Conservation (phyloP, 73 alveolate genomes). For the Diophrys appendiculata region DNA sequence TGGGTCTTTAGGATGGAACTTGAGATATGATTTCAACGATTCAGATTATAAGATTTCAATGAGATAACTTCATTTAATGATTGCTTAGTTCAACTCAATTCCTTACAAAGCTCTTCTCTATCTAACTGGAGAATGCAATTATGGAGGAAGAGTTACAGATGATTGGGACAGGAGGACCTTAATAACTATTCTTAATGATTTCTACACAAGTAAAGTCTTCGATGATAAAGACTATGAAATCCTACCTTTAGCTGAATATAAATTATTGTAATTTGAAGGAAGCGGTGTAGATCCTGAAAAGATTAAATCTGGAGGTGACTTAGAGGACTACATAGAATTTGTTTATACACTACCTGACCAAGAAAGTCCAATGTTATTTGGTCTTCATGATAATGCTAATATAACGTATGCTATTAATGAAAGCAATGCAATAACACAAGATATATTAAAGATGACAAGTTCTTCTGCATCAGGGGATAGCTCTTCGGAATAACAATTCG, state of each 20-base stretch:
- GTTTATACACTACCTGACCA: conserved; percentile 82
- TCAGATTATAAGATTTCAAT: conserved; percentile 92
- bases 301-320: background rate
- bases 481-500: conserved; percentile 23
- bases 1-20: conserved; percentile 98
- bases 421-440: conserved; percentile 70
- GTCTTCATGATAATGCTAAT: conserved; percentile 97
- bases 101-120: conserved; percentile 95
- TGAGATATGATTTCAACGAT: conserved; percentile 96
- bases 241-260: background rate
- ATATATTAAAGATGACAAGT: conserved; percentile 94
- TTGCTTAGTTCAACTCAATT: conserved; percentile 75
- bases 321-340: conserved; percentile 58
- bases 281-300: background rate
- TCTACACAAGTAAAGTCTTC: conserved; percentile 83
- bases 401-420: conserved; percentile 85
- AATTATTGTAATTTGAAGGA: too few species aligned
- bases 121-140: conserved; percentile 93
- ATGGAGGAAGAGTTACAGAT: conserved; percentile 99
- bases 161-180: conserved; percentile 93
- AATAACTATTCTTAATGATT: conserved; percentile 81
- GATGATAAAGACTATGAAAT: conserved; percentile 34
- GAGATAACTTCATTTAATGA: conserved; percentile 78
- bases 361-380: conserved; percentile 97
- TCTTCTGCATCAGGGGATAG: conserved; percentile 69